Conservation (phyloP, 495 filamentous ascomycete genomes). For the Acidiella bohemica region DNA sequence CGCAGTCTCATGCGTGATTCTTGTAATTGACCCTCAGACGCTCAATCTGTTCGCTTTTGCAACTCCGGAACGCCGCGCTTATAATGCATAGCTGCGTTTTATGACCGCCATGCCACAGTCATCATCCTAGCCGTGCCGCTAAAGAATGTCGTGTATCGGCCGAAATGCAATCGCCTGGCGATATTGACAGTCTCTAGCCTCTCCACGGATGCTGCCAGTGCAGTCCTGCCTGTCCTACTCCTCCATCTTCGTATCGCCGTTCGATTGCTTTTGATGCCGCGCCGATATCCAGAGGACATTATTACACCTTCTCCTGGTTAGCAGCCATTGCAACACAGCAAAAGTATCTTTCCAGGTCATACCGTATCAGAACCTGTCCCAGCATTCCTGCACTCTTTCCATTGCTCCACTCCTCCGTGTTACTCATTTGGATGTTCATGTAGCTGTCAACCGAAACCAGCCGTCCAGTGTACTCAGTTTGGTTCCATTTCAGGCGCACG, state of each 20-base stretch:
- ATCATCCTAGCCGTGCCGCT: too few relatives aligned
- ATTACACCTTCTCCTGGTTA: constrained; percentile 51
- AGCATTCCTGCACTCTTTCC: constrained; percentile 70
- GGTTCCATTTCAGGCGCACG: constrained; percentile 91
- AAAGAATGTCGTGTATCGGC: too few relatives aligned
- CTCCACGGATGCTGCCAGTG: too few relatives aligned
- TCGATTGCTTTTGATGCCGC: constrained; percentile 41
- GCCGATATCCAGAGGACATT: constrained; percentile 85
- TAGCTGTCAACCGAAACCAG: constrained; percentile 91
- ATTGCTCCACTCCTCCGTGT: constrained; percentile 84
- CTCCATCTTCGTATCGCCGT: constrained; percentile 46
- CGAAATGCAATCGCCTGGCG: too few relatives aligned
- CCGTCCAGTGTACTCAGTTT: constrained; percentile 88
- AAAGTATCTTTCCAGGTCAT: constrained; percentile 18
- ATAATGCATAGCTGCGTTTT: too few relatives aligned
- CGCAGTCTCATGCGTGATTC: too few relatives aligned
- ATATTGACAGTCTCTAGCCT: too few relatives aligned
- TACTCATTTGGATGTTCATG: constrained; percentile 90
- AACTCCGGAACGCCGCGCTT: too few relatives aligned
- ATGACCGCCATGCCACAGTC: too few relatives aligned
- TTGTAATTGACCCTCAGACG: too few relatives aligned
- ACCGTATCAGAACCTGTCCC: constrained; percentile 89
- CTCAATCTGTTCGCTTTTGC: too few relatives aligned
- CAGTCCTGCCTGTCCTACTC: too few relatives aligned
- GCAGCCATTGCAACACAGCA: constrained; percentile 17